A percentile compares a stretch with the other conserved stretches of the same genome.
Evolutionary conservation across 352 stramenopile genomes (phyloP).

Genomic region (Phytophthora kernoviae): DNA sequence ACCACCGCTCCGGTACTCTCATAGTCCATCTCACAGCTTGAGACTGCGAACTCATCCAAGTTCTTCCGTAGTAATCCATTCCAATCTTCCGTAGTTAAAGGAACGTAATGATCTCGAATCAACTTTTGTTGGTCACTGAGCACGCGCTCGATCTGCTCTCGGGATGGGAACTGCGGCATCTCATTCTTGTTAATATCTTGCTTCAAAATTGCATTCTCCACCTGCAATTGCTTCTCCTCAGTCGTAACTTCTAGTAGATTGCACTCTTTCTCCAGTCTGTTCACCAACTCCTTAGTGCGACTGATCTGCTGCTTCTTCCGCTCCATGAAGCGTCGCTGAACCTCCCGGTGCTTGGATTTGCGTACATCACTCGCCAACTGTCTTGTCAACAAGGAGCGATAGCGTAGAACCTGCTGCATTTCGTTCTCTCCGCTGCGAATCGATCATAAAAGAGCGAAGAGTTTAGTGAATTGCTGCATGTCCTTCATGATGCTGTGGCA

Average conservation of each 20-base stretch:
- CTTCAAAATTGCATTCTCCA: slow-evolving; percentile 28
- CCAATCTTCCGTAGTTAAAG: slow-evolving; percentile 23
- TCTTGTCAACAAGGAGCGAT: slow-evolving; percentile 11
- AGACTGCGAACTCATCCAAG: slow-evolving; percentile 31
- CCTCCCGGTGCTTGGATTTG: slow-evolving; percentile 47
- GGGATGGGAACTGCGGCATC: slow-evolving; percentile 6
- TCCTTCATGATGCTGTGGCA: too few relatives aligned
- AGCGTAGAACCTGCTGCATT: slow-evolving; percentile 12
- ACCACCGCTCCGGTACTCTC: slow-evolving; percentile 35
- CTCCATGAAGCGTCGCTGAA: slow-evolving; percentile 53
- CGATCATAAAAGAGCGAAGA: too few relatives aligned
- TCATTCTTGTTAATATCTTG: slow-evolving; percentile 9
- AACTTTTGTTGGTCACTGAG: slow-evolving; percentile 35
- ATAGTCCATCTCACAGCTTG: slow-evolving; percentile 26
- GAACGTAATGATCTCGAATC: slow-evolving; percentile 31
- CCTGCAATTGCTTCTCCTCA: slow-evolving; percentile 31
- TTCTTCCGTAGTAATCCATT: slow-evolving; percentile 25
- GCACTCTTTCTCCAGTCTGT: slow-evolving; percentile 35
- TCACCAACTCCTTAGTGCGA: slow-evolving; percentile 30
- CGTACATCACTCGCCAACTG: slow-evolving; percentile 29
- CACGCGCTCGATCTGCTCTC: slow-evolving; percentile 30
- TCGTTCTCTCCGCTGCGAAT: slow-evolving; percentile 2
- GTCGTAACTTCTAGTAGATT: slow-evolving; percentile 24
- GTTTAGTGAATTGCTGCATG: too few relatives aligned
- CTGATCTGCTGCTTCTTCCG: slow-evolving; percentile 49